Conservation (phyloP, 2,329 filamentous ascomycete genomes). For the Dendryphion nanum region DNA sequence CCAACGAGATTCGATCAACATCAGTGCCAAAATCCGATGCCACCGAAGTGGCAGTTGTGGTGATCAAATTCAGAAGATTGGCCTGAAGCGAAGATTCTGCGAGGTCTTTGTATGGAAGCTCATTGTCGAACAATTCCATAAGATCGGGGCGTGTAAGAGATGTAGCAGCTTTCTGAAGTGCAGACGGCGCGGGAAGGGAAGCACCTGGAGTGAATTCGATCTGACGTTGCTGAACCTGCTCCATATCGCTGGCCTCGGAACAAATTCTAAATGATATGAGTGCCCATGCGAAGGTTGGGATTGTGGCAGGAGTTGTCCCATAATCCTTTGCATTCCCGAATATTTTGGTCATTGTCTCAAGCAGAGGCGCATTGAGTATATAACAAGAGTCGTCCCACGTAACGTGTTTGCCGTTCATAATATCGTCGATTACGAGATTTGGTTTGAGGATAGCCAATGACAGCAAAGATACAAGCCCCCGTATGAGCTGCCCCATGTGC, state of each 20-base stretch:
- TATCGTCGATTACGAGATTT: conserved; percentile 56
- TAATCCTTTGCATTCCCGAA: conserved; percentile 57
- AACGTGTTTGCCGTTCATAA: conserved; percentile 23
- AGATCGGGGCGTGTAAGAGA: conserved; percentile 21
- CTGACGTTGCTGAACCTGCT: conserved; percentile 26
- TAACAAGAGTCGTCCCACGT: conserved; percentile 53
- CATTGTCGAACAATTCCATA: conserved; percentile 26
- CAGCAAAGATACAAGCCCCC: conserved; percentile 67
- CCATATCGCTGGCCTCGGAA: conserved; percentile 17
- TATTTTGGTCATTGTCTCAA: conserved; percentile 72
- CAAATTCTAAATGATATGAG: conserved; percentile 52
- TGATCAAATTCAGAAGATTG: conserved; percentile 22
- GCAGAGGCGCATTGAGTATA: conserved; percentile 65
- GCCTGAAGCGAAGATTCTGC: conserved; percentile 23
- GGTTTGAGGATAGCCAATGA: conserved; percentile 73
- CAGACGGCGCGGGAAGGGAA: conserved; percentile 13
- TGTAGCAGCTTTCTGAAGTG: conserved; percentile 27
- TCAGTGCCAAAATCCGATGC: conserved; percentile 46
- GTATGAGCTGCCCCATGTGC: conserved; percentile 60
- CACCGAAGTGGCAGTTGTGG: conserved; percentile 17
- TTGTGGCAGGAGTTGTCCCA: conserved; percentile 63
- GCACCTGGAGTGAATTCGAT: conserved; percentile 18
- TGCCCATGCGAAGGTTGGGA: conserved; percentile 78
- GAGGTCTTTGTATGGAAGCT: conserved; percentile 23
- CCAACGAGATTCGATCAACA: conserved; percentile 55